Base-by-base conservation (phyloP, 2,329 filamentous ascomycete genomes). In the Fusarium beomiforme region DNA sequence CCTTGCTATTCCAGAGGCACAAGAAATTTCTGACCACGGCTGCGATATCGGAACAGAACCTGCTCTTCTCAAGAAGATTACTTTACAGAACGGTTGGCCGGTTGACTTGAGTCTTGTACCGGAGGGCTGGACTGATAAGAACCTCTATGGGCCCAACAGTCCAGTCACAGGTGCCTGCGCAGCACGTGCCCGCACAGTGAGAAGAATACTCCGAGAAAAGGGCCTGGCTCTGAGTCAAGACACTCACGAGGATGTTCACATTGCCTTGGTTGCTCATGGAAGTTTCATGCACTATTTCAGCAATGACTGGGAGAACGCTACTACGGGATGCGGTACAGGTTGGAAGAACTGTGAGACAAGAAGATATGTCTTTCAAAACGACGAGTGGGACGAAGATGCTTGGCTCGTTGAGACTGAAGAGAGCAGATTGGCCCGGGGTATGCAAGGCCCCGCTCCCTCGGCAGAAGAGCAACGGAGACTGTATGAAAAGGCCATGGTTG, bases 281-380 rank as follows among this genome's bases (percentile, higher is more conserved):
- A 70, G 57, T n/a, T 73, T 72, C 12, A 21, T 73, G 17, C 70
- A 72, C 29, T 73, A 60, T 14, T 64, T 72, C 10, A 71, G 62
- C n/a, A 72, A 72, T 6, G 70, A 72, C 17, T 72, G 70, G 70
- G 70, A 72, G 10, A 31, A 51, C 13, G 70, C 66, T 12, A 53
- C 61, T 1, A 36, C 31, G 0, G 57, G 55, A 2, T 67, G 66
- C 4, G 70, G 70, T 5, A 72, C 70, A 2, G 57, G 54, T 2
- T 72, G 70, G 70, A 56, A 61, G 29, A 72, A 72, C 26, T 72
- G 70, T 7, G 70, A 72, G 26, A 54, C 70, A 9, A 64, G 70
- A 14, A 39, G 70, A 42, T 72, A 71, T 21, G 46, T 61, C 6
- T 72, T 73, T 24, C 50, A 60, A 34, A 60, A 66, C 24, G 50